Evolutionary conservation across 768 basidiomycete genomes (phyloP), one percentile per base, ranked within the genome.

Genomic region (Ramaria rubella): DNA sequence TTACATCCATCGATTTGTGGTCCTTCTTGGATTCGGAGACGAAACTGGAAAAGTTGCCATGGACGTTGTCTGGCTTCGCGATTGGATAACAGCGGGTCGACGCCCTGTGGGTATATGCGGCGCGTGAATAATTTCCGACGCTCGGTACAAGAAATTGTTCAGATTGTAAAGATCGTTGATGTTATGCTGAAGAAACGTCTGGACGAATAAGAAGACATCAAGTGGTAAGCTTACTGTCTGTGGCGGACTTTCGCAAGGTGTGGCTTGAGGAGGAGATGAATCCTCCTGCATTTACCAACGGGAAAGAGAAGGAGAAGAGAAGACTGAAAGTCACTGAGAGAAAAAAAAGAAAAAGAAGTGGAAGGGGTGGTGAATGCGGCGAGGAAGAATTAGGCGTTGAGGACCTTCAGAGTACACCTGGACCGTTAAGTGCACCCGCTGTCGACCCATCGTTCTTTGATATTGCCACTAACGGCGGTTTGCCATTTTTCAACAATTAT

Each of bases 91-190:
- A 14, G 86, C 86, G 36, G 96, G 96, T 14, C 84, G 96, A 21
- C 82, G 96, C 5, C 96, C 96, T 0, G 93, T 96, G 0, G 96
- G 96, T 21, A 94, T 99, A 59, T 99, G 96, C 66, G 96, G 96
- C 29, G 96, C 96, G 0, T 93, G 96, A 97, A 95, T 73, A 96
- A 96, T 69, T 98, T 95, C 66, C 77, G 94, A 42, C 77, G 96
- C 45, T 90, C 87, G 26, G 79, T 97, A 11, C 90, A 94, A 66
- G 96, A 99, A 70, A 89, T 99, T 46, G 94, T 97, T 19, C 96
- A 99, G 67, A 94, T 99, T 15, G 96, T 98, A 62, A 99, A 98
- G 73, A 96, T 97, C 62, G 92, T 93, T n/a, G 94, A 97, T 65
- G 86, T 85, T 11, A 99, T 96, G 3, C 72, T 99, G 42, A 85